Percentiles rank a stretch among this genome's conserved stretches.
phyloP scores from a whole-genome alignment of 2,329 filamentous ascomycete genomes.

The Colletotrichum sp. region DNA sequence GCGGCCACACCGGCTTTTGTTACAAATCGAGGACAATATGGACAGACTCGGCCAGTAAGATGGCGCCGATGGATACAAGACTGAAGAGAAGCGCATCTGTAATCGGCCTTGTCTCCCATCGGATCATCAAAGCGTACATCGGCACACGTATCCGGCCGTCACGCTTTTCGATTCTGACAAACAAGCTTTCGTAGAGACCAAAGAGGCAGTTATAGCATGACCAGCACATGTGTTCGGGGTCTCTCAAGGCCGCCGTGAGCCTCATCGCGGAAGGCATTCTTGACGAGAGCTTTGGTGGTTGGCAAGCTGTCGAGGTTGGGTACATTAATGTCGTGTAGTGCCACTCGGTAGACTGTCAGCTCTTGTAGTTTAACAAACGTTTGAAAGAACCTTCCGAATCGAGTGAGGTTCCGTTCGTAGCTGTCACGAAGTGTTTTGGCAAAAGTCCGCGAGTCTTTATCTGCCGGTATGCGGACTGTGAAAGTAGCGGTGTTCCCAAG shows the following conservation, averaged over 20 bases:
- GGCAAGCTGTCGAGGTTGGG: not conserved
- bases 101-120: not conserved
- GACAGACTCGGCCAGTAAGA: not conserved
- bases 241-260: not conserved
- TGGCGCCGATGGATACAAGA: not conserved
- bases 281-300: not conserved
- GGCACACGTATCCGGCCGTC: not conserved
- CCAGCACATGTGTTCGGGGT: not conserved
- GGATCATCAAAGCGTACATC: not conserved
- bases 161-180: not conserved
- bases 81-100: fast-evolving
- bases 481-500: not conserved
- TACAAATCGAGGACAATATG: not conserved
- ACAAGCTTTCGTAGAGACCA: not conserved
- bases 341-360: not conserved
- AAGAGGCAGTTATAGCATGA: not conserved
- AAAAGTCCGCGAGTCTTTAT: not conserved
- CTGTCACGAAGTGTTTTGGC: not conserved
- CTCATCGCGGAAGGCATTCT: not conserved
- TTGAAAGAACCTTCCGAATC: not conserved
- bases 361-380: not conserved
- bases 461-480: not conserved
- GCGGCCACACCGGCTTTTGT: not conserved
- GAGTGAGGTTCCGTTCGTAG: not conserved
- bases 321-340: not conserved